These are phyloP conservation scores for Stropharia rugosoannulata DNA, from an alignment of 768 basidiomycete genomes.

Conservation along the genomic window DNA sequence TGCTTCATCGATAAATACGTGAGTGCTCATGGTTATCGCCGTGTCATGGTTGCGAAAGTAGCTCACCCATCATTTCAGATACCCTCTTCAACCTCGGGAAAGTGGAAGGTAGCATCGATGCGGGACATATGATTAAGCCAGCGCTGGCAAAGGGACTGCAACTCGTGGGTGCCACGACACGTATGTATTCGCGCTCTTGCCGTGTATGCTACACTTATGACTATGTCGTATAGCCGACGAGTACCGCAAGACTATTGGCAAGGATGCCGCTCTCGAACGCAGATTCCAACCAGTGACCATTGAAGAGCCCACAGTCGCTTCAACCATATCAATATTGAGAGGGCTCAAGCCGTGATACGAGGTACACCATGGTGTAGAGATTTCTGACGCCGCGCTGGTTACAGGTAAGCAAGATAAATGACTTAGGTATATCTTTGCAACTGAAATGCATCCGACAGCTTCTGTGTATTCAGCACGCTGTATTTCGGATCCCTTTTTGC, in stretches of 20 bases:
- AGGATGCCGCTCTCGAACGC: slow-evolving; percentile 88
- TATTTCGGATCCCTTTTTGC: slow-evolving; percentile 83
- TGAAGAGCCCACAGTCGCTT: slow-evolving; percentile 84
- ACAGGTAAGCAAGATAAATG: slow-evolving; percentile 49
- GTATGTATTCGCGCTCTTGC: slow-evolving; percentile 37
- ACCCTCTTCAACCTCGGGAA: slow-evolving; percentile 88
- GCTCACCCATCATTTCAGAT: slow-evolving; percentile 37
- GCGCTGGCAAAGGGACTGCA: slow-evolving; percentile 85
- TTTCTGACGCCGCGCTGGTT: slow-evolving; percentile 84
- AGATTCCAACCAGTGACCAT: slow-evolving; percentile 90
- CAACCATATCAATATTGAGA: slow-evolving; percentile 83
- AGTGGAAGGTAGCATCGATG: slow-evolving; percentile 89
- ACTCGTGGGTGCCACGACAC: slow-evolving; percentile 88
- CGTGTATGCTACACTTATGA: neutral
- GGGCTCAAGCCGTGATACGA: slow-evolving; percentile 85
- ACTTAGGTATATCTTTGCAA: neutral
- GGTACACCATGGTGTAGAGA: slow-evolving; percentile 92
- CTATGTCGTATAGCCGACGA: slow-evolving; percentile 65
- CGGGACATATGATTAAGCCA: slow-evolving; percentile 92
- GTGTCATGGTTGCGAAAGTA: neutral
- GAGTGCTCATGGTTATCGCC: slow-evolving; percentile 32
- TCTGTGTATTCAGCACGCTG: slow-evolving; percentile 85
- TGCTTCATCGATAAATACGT: slow-evolving; percentile 96
- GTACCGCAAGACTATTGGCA: slow-evolving; percentile 88
- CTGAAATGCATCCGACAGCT: slow-evolving; percentile 38